Evolutionary conservation across 768 basidiomycete species (phyloP), one percentile per base, ranked within the genome.

Genomic region (Leccinum subgranulosum): DNA sequence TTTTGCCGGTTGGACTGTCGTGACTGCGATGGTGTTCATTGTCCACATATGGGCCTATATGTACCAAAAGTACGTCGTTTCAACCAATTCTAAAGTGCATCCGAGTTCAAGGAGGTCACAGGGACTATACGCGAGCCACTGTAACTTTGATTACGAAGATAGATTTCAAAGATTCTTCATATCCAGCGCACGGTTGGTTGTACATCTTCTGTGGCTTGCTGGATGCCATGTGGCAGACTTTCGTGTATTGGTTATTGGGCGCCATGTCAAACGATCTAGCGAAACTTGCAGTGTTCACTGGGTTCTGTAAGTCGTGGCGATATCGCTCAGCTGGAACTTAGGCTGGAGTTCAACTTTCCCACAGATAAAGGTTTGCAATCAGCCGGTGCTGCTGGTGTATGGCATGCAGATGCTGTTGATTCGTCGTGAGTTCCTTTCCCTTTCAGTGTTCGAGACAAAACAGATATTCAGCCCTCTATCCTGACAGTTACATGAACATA

Each of bases 221-320:
- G 58, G 92, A 93, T 60, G 78, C 90, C 2, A 86, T 90, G 82
- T 93, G 90, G 88, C 92, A 93, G 68, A 91, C 88, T 1, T 83
- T 84, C 0, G 84, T 85, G 7, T 91, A 91, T 69, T 90, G 88
- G 88, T 76, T 89, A 64, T 86, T 90, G 82, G 90, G 91, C 39
- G 86, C 88, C 14, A 89, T 94, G 86, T 89, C 88, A 23, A 92
- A 92, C 63, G 84, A 92, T 69, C 84, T 88, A 11, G 82, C 80
- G 2, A 90, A 90, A 68, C 31, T 51, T 92, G 71, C 82, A 93
- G 81, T 90, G 67, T 87, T 93, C 64, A 77, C 85, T 15, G 92
- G 91, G 43, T 89, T 93, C 65, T 92, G 90, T 92, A 67, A 64
- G 87, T 79, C 9, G 60, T 33, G 23, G 39, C 45, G 28, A n/a